These are phyloP conservation scores for Trichoderma sp. DNA, from an alignment of 2,329 filamentous ascomycete species.

Conservation along the genomic window DNA sequence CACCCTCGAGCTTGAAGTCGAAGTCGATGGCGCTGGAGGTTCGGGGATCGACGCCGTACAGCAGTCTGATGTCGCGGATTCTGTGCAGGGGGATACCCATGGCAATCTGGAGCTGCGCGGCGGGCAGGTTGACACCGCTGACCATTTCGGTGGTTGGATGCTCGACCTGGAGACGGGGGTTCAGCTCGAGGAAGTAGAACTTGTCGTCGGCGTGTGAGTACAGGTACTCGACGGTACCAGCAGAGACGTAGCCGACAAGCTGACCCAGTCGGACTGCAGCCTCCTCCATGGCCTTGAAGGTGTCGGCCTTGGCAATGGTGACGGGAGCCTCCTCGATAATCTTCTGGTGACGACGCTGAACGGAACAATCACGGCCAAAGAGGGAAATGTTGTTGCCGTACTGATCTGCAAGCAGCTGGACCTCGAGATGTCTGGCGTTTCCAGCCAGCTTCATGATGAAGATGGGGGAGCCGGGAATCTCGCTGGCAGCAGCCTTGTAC, in stretches of 20 bases:
- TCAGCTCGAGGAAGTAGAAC: constrained; percentile 98
- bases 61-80: constrained; percentile 90
- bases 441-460: constrained; percentile 99
- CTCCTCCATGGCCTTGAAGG: constrained; percentile 95
- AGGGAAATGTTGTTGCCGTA: constrained; percentile 99
- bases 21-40: constrained; percentile 88
- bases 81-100: constrained; percentile 97
- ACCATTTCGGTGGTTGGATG: constrained; percentile 99
- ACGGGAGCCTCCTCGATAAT: constrained; percentile 99
- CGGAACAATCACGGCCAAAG: constrained; percentile 97
- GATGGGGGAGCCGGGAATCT: constrained; percentile 97
- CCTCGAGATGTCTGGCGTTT: constrained; percentile 93
- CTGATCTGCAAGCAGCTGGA: constrained; percentile 95
- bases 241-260: constrained; percentile 96
- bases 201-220: constrained; percentile 98
- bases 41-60: constrained; percentile 94
- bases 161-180: constrained; percentile 98
- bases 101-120: constrained; percentile 95
- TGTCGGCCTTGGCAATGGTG: constrained; percentile 84
- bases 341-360: constrained; percentile 97
- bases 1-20: constrained; percentile 85
- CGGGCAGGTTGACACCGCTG: constrained; percentile 92
- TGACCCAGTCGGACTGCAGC: constrained; percentile 90
- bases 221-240: constrained; percentile 97
- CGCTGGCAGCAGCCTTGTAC: constrained; percentile 94